These are phyloP conservation scores for Emergomyces orientalis DNA, from an alignment of 2,329 filamentous ascomycete genomes.

Conservation along the genomic window DNA sequence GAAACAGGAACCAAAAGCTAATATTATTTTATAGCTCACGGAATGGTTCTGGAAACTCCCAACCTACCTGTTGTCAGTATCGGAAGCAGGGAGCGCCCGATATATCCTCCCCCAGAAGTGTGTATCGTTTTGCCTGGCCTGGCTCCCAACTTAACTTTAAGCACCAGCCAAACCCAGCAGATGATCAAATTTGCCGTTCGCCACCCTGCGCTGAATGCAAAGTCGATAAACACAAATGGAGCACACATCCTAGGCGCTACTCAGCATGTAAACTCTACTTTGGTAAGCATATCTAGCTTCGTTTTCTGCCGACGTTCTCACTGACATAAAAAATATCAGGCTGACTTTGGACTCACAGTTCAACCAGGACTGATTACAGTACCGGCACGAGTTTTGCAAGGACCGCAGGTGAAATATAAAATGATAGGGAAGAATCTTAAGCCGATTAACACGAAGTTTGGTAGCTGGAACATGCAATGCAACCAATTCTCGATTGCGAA, in stretches of 20 bases:
- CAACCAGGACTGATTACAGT: conserved; percentile 59
- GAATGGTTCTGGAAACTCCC: conserved; percentile 27
- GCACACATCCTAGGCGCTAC: conserved; percentile 49
- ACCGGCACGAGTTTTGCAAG: conserved; percentile 54
- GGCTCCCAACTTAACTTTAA: conserved; percentile 50
- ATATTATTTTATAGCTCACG: conserved; percentile 25
- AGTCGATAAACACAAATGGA: conserved; percentile 53
- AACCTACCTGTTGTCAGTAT: conserved; percentile 57
- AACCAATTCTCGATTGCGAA: conserved; percentile 49
- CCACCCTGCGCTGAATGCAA: conserved; percentile 55
- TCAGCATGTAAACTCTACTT: conserved; percentile 31
- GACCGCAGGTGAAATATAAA: conserved; percentile 54
- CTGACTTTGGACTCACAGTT: conserved; percentile 30
- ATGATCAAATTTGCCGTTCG: conserved; percentile 70
- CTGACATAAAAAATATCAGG: neutral
- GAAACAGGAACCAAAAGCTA: neutral
- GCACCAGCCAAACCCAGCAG: conserved; percentile 48
- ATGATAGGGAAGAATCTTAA: conserved; percentile 11
- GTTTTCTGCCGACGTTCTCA: too few species aligned
- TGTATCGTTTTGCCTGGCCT: conserved; percentile 58
- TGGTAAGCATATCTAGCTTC: too few species aligned
- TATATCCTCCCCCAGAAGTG: conserved; percentile 58
- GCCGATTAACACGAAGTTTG: conserved; percentile 35
- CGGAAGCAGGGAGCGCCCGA: conserved; percentile 48
- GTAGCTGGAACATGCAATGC: conserved; percentile 60